Evolutionary conservation across 352 stramenopile genomes (phyloP), one percentile per base, ranked within the genome.

Genomic region (Phytophthora pseudosyringae): DNA sequence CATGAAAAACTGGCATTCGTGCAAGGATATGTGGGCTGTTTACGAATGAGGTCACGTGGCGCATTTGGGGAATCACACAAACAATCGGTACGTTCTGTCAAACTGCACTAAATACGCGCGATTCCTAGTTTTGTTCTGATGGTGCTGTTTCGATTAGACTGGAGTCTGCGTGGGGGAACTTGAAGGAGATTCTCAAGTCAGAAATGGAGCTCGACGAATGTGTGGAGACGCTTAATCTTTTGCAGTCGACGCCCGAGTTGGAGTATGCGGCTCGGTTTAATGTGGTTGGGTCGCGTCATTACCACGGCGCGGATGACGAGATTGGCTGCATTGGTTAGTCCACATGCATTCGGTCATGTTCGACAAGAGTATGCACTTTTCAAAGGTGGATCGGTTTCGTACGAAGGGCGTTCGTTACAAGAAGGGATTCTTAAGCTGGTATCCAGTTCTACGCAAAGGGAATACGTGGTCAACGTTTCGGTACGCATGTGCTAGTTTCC

Each of bases 191-290:
- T 33, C n/a, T 54, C 0, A 47, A 40, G 11, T 44, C 55, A 6
- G 44, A 63, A 41, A 63, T 63, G 55, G 55, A 48, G 11, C 21
- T 63, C 4, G 44, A 63, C n/a, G 55, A 63, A n/a, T 55, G 44
- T 41, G 55, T 63, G 1, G 33, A 63, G 6, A 63, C 55, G 10
- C 44, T 63, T 0, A 11, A 26, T 5, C 50, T 56, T 21, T 16
- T 64, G 5, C 45, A 64, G 15, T 55, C 44, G 1, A 56, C 45
- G 7, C 33, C 44, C 1, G 45, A 63, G 11, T 3, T 63, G 35
- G 35, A 56, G 15, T 64, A 54, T 16, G 33, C 18, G 0, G 40
- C 43, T 25, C 12, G 5, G 3, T 49, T 63, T 33, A 16, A 63
- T 31, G 18, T 63, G 0, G 0, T 62, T 5, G 43, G 43, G 1